Base-by-base conservation (phyloP, 2,329 filamentous ascomycete genomes). In the Scortechinia acanthostroma region DNA sequence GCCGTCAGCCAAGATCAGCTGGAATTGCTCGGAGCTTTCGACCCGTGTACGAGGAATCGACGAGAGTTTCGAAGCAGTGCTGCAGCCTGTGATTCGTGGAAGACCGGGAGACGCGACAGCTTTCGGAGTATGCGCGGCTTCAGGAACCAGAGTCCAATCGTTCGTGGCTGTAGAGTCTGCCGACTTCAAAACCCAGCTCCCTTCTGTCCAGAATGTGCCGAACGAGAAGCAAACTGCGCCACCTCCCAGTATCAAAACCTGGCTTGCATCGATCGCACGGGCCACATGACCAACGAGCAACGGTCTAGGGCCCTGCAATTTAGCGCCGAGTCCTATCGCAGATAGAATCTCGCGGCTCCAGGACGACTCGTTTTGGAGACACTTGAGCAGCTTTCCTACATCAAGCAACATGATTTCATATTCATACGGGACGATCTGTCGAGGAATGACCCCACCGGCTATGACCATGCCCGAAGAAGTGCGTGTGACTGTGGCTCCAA, bases 161-260 rank as follows among this genome's bases (percentile, higher is more conserved):
- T 61, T 62, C 35, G 49, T 47, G n/a, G 46, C 30, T 3, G 44
- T 46, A 16, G 53, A 50, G 23, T 55, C 51, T 21, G 47, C 47
- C 21, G 53, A 58, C 56, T 60, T 60, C 51, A 80, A 53, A 2
- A 63, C 58, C 43, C 69, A 83, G 13, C 73, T 67, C 1, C 78
- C 78, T 22, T 72, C 70, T 43, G 90, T 91, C 87, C 88, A 94
- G 55, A 79, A 90, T 4, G 86, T 87, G 1, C 90, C 90, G 74
- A 95, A 95, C 0, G 88, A 90, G 66, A 95, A 95, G 59, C 89
- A 95, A 0, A 89, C 88, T 15, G 86, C 88, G 28, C 89, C 91
- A 15, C 91, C 91, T 1, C 89, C 89, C 42, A 86, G 61, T 4
- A 94, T 65, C 6, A 88, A 55, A 2, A 90, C 54, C 16, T 73